Percentiles rank a stretch among this genome's conserved stretches.
These are phyloP conservation scores for Trypanosoma avium DNA, from an alignment of 208 protist species.

Conservation along the genomic window DNA sequence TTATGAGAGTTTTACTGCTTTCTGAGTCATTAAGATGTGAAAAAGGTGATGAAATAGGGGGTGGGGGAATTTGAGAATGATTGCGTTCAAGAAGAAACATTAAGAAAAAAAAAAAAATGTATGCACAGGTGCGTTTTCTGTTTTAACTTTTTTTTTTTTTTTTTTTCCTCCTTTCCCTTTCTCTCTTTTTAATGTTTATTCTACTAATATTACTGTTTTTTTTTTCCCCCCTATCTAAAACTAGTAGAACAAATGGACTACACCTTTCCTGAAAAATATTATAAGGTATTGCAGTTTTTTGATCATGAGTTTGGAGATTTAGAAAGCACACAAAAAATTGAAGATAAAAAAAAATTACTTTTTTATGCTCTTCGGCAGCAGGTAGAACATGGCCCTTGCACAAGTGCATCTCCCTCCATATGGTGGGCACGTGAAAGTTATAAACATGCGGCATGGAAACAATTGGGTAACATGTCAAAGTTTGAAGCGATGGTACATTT, in stretches of 20 bases:
- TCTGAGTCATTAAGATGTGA: too few species aligned
- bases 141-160: neutral
- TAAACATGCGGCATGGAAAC: conserved; percentile 77
- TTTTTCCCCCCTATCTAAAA: too few species aligned
- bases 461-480: conserved; percentile 54
- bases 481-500: conserved; percentile 90
- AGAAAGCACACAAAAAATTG: conserved; percentile 40
- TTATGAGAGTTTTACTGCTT: neutral
- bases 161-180: neutral
- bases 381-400: conserved; percentile 69
- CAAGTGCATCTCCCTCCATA: conserved; percentile 45
- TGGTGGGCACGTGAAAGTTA: conserved; percentile 62
- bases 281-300: conserved; percentile 55
- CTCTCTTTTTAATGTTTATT: neutral
- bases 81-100: too few species aligned
- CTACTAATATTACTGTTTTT: too few species aligned
- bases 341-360: conserved; percentile 57
- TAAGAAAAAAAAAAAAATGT: conserved; percentile 6
- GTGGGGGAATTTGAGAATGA: too few species aligned
- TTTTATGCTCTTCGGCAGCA: conserved; percentile 81
- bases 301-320: conserved; percentile 60
- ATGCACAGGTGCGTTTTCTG: neutral
- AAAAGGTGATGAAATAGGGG: too few species aligned
- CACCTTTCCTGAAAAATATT: conserved; percentile 70
- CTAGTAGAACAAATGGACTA: conserved; percentile 36